Evolutionary conservation across 768 basidiomycete species (phyloP), one percentile per base, ranked within the genome.

Genomic region (Chlorophyllum brunneum): DNA sequence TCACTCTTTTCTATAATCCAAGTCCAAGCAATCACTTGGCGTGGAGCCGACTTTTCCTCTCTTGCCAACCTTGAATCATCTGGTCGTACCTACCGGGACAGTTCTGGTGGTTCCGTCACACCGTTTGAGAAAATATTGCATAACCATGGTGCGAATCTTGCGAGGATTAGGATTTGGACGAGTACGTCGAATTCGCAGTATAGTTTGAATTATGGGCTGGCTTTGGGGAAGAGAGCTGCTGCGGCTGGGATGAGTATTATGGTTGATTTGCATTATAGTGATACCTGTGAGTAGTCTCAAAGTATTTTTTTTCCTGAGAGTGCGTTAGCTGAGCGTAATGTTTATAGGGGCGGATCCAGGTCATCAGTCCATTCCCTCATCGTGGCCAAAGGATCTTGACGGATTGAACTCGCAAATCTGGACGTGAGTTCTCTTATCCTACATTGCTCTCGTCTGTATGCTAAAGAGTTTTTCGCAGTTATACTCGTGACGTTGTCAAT

Each of bases 161-260:
- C 78, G 7, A 76, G 83, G 10, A 77, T 83, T 39, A 70, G 83
- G 10, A 65, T 85, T 24, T 85, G 83, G 83, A 83, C 81, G 0
- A 77, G 80, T 55, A 79, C 78, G n/a, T 71, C 71, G 54, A 70
- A 71, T 44, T 60, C 68, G 1, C 62, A 75, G 20, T 83, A 83
- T 60, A 78, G 75, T 56, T 61, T 81, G 48, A 65, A 60, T 31
- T 81, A 82, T 56, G 81, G 73, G 0, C 67, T 85, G 20, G 70
- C 71, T 0, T 64, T 83, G 34, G 82, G 76, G 4, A 81, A 81
- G 64, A 68, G 82, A 8, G 76, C 79, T 39, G 72, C 69, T 37
- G 79, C 78, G 9, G 80, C 78, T 9, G 81, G 81, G 9, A 74
- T 84, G 78, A 67, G 69, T 9, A 59, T 85, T 11, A 61, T 76